phyloP scores from a whole-genome alignment of 2,329 filamentous ascomycete species.

The Penicillium carneum region DNA sequence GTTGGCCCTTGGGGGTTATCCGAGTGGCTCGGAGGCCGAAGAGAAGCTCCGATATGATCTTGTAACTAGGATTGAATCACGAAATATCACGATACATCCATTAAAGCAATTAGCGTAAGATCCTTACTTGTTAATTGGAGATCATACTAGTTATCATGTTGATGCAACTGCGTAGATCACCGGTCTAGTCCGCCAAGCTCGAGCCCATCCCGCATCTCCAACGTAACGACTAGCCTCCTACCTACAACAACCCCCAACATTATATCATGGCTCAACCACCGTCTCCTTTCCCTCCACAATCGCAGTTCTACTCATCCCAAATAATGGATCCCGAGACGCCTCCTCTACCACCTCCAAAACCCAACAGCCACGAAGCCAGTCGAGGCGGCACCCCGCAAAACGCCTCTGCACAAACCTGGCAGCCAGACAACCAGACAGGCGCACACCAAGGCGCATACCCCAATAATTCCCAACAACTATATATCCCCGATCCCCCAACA shows the following conservation, averaged over 20 bases:
- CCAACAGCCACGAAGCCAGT: conserved; percentile 72
- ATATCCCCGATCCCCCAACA: conserved; percentile 42
- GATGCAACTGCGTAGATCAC: neutral
- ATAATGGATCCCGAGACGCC: conserved; percentile 62
- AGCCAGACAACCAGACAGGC: conserved; percentile 30
- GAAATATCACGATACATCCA: conserved; percentile 7
- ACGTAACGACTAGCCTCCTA: conserved; percentile 14
- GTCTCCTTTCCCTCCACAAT: conserved; percentile 36
- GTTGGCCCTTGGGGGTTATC: neutral
- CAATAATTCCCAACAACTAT: conserved; percentile 20
- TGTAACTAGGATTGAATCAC: conserved; percentile 14
- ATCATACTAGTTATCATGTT: neutral
- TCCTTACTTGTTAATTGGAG: too few species aligned
- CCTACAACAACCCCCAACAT: conserved; percentile 17
- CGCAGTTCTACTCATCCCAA: conserved; percentile 35
- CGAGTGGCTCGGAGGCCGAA: neutral
- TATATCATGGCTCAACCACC: conserved; percentile 38
- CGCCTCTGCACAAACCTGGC: conserved; percentile 35
- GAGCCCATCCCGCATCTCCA: conserved; percentile 13
- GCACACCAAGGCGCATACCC: conserved; percentile 21
- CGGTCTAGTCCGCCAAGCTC: conserved; percentile 27
- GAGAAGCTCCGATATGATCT: conserved; percentile 1
- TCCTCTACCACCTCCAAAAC: conserved; percentile 75
- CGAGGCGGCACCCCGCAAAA: conserved; percentile 69
- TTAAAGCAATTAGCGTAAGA: neutral